phyloP scores from a whole-genome alignment of 1,139 yeast genomes.

The Zygoascus sp. region DNA sequence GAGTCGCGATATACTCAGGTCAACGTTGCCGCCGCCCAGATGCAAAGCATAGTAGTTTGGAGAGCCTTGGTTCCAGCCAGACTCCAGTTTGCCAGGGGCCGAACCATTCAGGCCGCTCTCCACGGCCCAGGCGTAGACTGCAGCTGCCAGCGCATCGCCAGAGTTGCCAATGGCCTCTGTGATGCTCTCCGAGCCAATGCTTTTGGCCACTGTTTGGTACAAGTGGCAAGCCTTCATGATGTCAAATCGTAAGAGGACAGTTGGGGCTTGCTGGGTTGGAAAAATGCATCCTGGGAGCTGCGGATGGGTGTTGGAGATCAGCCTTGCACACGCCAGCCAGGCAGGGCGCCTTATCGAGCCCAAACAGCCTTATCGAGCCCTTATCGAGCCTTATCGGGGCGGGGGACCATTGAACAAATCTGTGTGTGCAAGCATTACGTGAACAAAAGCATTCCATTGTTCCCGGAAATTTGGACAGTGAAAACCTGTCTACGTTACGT shows the following conservation, averaged over 20 bases:
- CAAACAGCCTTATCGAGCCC: no score
- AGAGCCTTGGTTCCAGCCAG: constrained; percentile 23
- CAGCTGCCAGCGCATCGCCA: constrained; percentile 25
- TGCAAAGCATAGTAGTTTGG: constrained; percentile 23
- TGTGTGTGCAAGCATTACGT: no score
- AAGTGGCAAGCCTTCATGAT: constrained; percentile 25
- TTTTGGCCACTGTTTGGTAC: constrained; percentile 21
- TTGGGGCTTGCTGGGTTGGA: not conserved
- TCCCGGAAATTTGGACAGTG: no score
- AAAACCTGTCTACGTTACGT: no score
- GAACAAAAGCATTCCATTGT: no score
- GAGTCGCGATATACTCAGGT: constrained; percentile 5
- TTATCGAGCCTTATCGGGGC: no score
- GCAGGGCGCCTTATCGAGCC: no score
- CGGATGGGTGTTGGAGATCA: no score
- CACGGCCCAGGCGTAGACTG: constrained; percentile 23
- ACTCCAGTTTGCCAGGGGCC: constrained; percentile 13
- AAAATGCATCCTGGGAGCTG: no score
- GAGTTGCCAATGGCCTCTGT: constrained; percentile 17
- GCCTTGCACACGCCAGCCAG: no score
- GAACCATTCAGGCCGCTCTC: not conserved
- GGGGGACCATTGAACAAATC: no score
- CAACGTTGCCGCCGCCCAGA: constrained; percentile 6
- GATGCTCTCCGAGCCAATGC: constrained; percentile 21
- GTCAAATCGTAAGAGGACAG: not conserved